These are phyloP conservation scores for Grosmannia huntii DNA, from an alignment of 2,329 filamentous ascomycete genomes.

Conservation along the genomic window DNA sequence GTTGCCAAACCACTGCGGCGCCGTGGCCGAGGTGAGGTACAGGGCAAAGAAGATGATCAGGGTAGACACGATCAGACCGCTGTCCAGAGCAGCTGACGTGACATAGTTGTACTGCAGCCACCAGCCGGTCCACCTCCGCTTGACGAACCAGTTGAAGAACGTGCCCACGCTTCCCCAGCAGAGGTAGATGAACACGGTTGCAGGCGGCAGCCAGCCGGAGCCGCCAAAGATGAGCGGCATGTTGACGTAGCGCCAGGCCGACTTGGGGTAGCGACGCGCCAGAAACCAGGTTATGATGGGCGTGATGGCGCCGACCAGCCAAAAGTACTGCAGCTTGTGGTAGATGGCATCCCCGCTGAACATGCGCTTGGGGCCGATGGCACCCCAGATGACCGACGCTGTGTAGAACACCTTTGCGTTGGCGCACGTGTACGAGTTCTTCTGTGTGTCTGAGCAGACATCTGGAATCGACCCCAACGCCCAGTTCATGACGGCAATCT, in stretches of 20 bases:
- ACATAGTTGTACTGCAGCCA: constrained; percentile 72
- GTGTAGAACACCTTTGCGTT: constrained; percentile 49
- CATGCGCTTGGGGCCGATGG: constrained; percentile 58
- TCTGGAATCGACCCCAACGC: constrained; percentile 47
- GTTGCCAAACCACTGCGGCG: constrained; percentile 54
- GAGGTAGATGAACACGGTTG: constrained; percentile 58
- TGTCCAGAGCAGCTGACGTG: constrained; percentile 57
- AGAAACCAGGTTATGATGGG: constrained; percentile 52
- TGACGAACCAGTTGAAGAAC: constrained; percentile 56
- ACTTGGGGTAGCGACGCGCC: constrained; percentile 48
- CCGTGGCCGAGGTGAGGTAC: constrained; percentile 40
- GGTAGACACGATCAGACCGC: constrained; percentile 51
- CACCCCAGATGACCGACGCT: constrained; percentile 59
- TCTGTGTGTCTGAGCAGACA: constrained; percentile 42
- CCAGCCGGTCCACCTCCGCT: constrained; percentile 54
- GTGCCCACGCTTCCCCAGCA: constrained; percentile 57
- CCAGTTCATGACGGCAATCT: constrained; percentile 55
- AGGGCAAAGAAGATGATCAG: constrained; percentile 60
- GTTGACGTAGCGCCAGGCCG: constrained; percentile 51
- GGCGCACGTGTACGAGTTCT: constrained; percentile 44
- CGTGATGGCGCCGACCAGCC: constrained; percentile 49
- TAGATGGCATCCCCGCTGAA: constrained; percentile 54
- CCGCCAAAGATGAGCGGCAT: constrained; percentile 58
- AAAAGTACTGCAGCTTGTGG: constrained; percentile 54
- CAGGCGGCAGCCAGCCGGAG: constrained; percentile 50